Conservation (phyloP, 2,329 filamentous ascomycete species). For the Incumbomyces lentus region DNA sequence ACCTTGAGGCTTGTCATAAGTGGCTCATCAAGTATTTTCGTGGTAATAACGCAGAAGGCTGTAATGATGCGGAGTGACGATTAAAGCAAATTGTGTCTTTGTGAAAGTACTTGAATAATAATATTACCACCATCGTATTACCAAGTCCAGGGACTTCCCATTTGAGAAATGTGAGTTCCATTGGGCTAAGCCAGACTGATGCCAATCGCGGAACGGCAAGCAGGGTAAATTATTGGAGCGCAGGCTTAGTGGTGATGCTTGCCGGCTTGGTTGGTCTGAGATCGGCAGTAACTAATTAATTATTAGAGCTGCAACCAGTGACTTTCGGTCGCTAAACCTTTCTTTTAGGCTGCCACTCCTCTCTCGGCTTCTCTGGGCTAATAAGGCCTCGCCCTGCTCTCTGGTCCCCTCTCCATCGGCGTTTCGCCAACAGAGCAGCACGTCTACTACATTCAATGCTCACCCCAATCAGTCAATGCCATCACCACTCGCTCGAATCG, state of each 20-base stretch:
- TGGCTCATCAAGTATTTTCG: no score
- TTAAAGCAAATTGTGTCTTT: no score
- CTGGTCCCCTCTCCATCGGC: slow-evolving; percentile 1
- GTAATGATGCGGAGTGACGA: no score
- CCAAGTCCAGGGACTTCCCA: not conserved
- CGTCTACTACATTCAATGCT: not conserved
- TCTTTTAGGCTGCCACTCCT: slow-evolving; percentile 1
- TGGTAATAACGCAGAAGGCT: no score
- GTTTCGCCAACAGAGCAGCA: not conserved
- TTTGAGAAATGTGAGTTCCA: not conserved
- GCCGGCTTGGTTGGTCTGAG: no score
- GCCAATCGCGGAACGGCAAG: not conserved
- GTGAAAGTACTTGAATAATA: no score
- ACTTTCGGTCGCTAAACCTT: slow-evolving; percentile 4
- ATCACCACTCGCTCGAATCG: not conserved
- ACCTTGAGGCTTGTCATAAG: no score
- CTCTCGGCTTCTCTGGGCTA: not conserved
- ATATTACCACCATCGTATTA: no score
- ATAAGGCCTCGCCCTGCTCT: not conserved
- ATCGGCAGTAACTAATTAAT: not conserved
- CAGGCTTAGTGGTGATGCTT: slow-evolving; percentile 2
- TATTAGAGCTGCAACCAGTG: not conserved
- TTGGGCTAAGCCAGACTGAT: not conserved
- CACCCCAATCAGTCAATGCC: not conserved
- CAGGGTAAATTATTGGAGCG: not conserved